These are phyloP conservation scores for Aspergillus haitiensis DNA, from an alignment of 495 filamentous ascomycete genomes.

Conservation along the genomic window DNA sequence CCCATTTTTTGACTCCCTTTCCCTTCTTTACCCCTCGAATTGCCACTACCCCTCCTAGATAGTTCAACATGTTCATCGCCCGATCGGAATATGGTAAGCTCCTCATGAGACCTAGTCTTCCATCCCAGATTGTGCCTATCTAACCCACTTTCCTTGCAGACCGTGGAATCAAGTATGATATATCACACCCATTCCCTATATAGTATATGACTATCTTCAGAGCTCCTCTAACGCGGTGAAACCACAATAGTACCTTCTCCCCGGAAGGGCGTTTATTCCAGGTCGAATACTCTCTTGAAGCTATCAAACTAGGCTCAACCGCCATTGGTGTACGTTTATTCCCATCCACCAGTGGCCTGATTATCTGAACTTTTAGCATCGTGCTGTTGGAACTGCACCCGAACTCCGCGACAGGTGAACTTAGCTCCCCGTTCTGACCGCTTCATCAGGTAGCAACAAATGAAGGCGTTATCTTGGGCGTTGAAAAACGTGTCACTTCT, in stretches of 20 bases:
- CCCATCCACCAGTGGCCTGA: conserved; percentile 3
- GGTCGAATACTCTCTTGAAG: conserved; percentile 99
- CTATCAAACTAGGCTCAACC: conserved; percentile 98
- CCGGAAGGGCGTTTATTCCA: conserved; percentile 99
- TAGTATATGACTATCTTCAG: background rate
- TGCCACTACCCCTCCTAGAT: conserved; percentile 15
- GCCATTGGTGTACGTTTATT: conserved; percentile 78
- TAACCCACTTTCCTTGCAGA: conserved; percentile 58
- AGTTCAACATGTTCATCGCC: conserved; percentile 93
- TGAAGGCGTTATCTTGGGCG: conserved; percentile 90
- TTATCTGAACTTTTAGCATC: conserved; percentile 4
- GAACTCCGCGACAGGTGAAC: background rate
- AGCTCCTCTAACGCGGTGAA: conserved; percentile 30
- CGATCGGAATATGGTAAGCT: conserved; percentile 97
- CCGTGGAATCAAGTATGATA: conserved; percentile 94
- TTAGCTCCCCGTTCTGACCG: conserved; percentile 24
- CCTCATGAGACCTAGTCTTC: conserved; percentile 17
- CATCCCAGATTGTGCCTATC: conserved; percentile 28
- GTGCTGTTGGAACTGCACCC: background rate
- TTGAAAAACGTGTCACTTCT: conserved; percentile 98
- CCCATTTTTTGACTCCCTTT: conserved; percentile 7
- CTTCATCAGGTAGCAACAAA: conserved; percentile 73
- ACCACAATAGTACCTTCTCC: conserved; percentile 86
- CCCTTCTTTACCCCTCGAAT: background rate
- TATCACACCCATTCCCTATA: background rate